Evolutionary conservation across 2,329 filamentous ascomycete genomes (phyloP).

Genomic region (Microascus cirrosus): DNA sequence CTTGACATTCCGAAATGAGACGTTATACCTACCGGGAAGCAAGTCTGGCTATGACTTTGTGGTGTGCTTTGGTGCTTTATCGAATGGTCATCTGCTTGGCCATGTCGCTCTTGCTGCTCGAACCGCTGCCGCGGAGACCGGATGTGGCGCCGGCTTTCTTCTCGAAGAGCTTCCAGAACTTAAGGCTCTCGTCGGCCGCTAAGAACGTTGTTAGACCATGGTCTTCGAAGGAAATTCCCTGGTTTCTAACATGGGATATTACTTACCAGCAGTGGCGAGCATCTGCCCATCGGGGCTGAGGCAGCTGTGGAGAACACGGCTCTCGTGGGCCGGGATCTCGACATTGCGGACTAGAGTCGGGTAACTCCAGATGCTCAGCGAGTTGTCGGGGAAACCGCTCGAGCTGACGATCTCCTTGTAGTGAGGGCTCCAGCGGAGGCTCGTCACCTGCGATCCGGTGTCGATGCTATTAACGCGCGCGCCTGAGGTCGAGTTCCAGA

Average conservation of each 20-base stretch:
- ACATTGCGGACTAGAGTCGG: conserved; percentile 93
- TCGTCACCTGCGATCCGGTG: conserved; percentile 94
- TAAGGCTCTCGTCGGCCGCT: conserved; percentile 92
- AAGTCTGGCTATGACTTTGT: neutral
- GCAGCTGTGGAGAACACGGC: conserved; percentile 89
- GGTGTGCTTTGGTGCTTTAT: conserved; percentile 28
- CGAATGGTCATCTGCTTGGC: conserved; percentile 93
- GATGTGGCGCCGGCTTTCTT: conserved; percentile 77
- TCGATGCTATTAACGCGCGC: conserved; percentile 98
- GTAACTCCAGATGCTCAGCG: conserved; percentile 98
- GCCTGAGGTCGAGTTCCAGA: conserved; percentile 98
- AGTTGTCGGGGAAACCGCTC: conserved; percentile 98
- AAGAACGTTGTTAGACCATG: neutral
- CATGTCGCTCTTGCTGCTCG: conserved; percentile 67
- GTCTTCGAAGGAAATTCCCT: neutral
- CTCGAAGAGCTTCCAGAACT: conserved; percentile 99
- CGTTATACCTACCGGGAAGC: conserved; percentile 5
- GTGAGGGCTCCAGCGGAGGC: conserved; percentile 88
- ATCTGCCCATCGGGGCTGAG: conserved; percentile 97
- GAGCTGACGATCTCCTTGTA: conserved; percentile 98
- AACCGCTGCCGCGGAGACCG: conserved; percentile 53
- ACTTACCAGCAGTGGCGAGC: conserved; percentile 78
- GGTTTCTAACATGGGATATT: neutral
- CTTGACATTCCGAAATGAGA: conserved; percentile 2
- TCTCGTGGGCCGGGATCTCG: conserved; percentile 96